Percentiles rank a stretch among this genome's conserved stretches.
phyloP scores from a whole-genome alignment of 2,329 filamentous ascomycete species.

The Aspergillus quadrilineatus region DNA sequence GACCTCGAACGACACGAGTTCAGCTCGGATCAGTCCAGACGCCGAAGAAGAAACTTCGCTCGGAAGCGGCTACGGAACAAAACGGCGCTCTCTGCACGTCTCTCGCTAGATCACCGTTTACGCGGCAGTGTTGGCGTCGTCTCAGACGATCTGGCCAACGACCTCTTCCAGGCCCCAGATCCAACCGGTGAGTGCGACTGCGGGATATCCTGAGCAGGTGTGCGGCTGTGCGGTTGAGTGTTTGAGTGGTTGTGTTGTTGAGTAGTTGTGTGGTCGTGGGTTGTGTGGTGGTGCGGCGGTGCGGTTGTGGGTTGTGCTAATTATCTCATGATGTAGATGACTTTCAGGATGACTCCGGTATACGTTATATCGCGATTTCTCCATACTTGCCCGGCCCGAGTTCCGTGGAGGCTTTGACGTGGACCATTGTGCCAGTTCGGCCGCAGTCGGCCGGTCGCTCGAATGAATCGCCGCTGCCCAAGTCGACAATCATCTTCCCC shows the following conservation, averaged over 20 bases:
- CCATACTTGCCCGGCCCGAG: constrained; percentile 44
- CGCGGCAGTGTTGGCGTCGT: constrained; percentile 82
- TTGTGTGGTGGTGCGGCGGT: neutral
- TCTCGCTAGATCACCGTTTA: constrained; percentile 81
- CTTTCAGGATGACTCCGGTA: constrained; percentile 29
- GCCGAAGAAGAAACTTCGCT: constrained; percentile 49
- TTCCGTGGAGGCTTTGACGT: constrained; percentile 62
- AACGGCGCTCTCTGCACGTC: constrained; percentile 71
- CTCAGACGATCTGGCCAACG: constrained; percentile 79
- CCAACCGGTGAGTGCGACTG: constrained; percentile 48
- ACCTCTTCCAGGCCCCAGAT: constrained; percentile 66
- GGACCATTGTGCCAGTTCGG: constrained; percentile 80
- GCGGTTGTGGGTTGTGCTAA: too few relatives aligned
- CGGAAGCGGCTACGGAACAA: constrained; percentile 57
- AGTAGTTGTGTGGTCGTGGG: too few relatives aligned
- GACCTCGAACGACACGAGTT: constrained; percentile 42
- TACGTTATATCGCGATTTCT: constrained; percentile 48
- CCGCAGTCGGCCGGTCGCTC: constrained; percentile 46
- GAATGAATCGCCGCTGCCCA: constrained; percentile 62
- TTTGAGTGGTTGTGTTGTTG: too few relatives aligned
- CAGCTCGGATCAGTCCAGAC: constrained; percentile 49
- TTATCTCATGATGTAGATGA: constrained; percentile 6
- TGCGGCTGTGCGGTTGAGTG: too few relatives aligned
- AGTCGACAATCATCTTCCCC: constrained; percentile 75
- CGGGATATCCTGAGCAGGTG: neutral